phyloP scores from a whole-genome alignment of 192 early-diverging fungal species.

The Spinellus fusiger region DNA sequence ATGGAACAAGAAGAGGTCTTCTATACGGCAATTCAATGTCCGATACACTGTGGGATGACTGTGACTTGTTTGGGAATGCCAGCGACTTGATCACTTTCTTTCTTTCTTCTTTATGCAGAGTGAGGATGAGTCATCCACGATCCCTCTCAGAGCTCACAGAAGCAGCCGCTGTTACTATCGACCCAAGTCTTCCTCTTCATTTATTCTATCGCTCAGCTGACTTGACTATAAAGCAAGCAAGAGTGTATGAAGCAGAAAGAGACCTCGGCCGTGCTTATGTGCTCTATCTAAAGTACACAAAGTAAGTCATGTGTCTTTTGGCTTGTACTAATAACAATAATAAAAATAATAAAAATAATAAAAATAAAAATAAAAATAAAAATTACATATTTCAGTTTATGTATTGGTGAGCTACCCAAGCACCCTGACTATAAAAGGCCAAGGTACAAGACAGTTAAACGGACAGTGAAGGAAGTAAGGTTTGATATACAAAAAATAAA shows the following conservation, averaged over 20 bases:
- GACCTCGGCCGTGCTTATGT: constrained; percentile 65
- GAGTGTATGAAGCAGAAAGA: constrained; percentile 55
- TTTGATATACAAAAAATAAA: neutral
- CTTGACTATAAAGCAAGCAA: constrained; percentile 41
- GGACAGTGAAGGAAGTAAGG: constrained; percentile 26
- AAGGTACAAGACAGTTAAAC: constrained; percentile 29
- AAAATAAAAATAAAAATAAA: neutral
- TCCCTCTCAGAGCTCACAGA: constrained; percentile 31
- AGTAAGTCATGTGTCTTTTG: constrained; percentile 23
- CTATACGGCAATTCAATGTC: neutral
- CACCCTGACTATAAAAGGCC: constrained; percentile 48
- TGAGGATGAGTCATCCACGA: constrained; percentile 1
- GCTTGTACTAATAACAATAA: neutral
- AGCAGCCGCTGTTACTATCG: constrained; percentile 21
- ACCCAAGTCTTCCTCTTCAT: constrained; percentile 33
- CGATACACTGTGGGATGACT: too few relatives aligned
- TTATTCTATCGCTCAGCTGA: constrained; percentile 44
- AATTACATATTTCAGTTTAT: constrained; percentile 35
- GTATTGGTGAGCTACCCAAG: constrained; percentile 51
- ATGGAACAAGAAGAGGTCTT: neutral
- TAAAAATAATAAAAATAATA: neutral
- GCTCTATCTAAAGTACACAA: constrained; percentile 61
- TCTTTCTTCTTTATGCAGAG: too few relatives aligned
- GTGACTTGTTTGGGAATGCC: neutral
- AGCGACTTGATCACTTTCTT: too few relatives aligned